Conservation (phyloP, 345 rosid genomes). For the Eucalyptus marginata region DNA sequence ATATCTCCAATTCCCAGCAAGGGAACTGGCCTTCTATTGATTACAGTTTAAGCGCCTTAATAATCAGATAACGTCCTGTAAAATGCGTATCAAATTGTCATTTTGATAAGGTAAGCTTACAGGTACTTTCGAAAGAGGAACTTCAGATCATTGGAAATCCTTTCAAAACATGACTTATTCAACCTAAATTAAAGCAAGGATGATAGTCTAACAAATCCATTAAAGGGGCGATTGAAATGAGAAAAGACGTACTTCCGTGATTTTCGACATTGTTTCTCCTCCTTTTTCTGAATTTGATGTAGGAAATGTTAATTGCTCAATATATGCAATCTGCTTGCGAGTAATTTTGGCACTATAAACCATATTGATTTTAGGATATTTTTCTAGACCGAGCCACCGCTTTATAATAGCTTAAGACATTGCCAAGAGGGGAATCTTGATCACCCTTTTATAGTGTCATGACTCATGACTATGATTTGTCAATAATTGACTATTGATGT, state of each 20-base stretch:
- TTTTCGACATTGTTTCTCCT: background rate
- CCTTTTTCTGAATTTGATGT: background rate
- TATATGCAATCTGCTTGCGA: background rate
- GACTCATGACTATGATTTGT: too few species aligned
- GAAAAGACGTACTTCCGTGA: background rate
- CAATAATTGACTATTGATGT: fast-evolving
- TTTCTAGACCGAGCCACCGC: fast-evolving
- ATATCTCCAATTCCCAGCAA: background rate
- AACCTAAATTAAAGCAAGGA: background rate
- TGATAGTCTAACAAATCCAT: background rate
- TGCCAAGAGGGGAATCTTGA: fast-evolving
- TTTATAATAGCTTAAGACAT: too few species aligned
- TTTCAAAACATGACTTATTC: background rate
- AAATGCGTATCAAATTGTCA: background rate
- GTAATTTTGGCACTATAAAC: too few species aligned
- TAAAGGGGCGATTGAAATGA: background rate
- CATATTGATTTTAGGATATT: too few species aligned
- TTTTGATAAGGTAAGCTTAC: background rate
- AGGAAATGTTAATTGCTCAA: background rate
- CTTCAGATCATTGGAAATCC: background rate
- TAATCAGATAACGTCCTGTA: background rate
- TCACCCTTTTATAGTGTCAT: too few species aligned
- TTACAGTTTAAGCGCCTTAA: background rate
- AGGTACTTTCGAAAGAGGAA: background rate
- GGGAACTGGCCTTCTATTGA: background rate